Evolutionary conservation across 2,329 filamentous ascomycete genomes (phyloP).

Genomic region (Lasiodiplodia sp.): DNA sequence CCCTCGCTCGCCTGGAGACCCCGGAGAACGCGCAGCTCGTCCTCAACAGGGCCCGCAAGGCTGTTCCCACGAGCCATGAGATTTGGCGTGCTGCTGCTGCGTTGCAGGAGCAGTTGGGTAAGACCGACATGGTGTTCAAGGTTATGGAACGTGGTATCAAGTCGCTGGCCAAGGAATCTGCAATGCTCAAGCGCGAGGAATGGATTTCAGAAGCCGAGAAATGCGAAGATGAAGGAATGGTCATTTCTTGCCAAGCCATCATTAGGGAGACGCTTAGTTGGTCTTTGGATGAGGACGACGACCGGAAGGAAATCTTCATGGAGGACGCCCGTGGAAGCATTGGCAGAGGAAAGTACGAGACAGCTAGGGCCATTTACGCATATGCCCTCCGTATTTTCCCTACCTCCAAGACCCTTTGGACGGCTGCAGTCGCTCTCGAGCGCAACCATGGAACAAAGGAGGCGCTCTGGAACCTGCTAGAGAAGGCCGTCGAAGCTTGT

Average conservation of each 20-base stretch:
- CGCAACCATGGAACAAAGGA: conserved; percentile 86
- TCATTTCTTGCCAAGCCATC: conserved; percentile 86
- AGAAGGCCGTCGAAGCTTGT: conserved; percentile 93
- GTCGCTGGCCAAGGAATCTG: conserved; percentile 85
- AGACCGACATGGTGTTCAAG: conserved; percentile 75
- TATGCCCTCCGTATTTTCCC: conserved; percentile 90
- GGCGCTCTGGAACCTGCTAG: conserved; percentile 81
- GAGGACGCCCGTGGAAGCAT: conserved; percentile 88
- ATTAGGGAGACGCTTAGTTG: conserved; percentile 92
- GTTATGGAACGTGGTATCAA: conserved; percentile 96
- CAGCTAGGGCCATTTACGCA: conserved; percentile 90
- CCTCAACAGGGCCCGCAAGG: conserved; percentile 92
- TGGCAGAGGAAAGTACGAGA: conserved; percentile 82
- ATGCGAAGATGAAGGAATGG: conserved; percentile 89
- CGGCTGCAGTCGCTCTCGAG: conserved; percentile 89
- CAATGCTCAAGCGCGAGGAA: conserved; percentile 96
- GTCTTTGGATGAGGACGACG: conserved; percentile 93
- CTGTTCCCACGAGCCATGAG: conserved; percentile 89
- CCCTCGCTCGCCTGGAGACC: conserved; percentile 85
- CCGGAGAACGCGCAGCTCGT: conserved; percentile 94
- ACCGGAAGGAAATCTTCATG: conserved; percentile 94
- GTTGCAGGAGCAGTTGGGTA: conserved; percentile 87
- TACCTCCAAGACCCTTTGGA: conserved; percentile 86
- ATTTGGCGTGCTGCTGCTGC: conserved; percentile 96
- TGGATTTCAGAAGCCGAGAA: conserved; percentile 96